Percentiles rank a stretch among this genome's conserved stretches.
Evolutionary conservation across 1,284 basidiomycete genomes (phyloP).

Genomic region (Heimioporus retisporus): DNA sequence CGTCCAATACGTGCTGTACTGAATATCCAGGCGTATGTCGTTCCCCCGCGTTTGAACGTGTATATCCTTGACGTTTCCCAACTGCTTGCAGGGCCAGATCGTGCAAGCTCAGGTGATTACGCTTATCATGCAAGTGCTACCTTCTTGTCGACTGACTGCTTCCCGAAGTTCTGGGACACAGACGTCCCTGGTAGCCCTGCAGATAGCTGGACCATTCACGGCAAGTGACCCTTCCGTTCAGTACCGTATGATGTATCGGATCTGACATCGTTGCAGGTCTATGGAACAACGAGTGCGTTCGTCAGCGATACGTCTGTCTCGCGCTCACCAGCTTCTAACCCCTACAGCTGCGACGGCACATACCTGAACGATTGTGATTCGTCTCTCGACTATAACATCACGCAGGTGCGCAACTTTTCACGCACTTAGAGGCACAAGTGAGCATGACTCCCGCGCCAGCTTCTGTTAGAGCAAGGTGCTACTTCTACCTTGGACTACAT

Average conservation of each 20-base stretch:
- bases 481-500: constrained; percentile 74
- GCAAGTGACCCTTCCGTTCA: constrained; percentile 46
- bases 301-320: constrained; percentile 4
- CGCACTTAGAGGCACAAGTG: not conserved
- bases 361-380: constrained; percentile 74
- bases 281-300: constrained; percentile 74
- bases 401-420: constrained; percentile 49
- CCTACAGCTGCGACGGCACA: constrained; percentile 72
- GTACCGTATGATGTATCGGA: constrained; percentile 6
- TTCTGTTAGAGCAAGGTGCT: constrained; percentile 69
- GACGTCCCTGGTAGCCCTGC: constrained; percentile 70
- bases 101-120: constrained; percentile 69
- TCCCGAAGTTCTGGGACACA: constrained; percentile 69
- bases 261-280: constrained; percentile 53
- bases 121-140: not conserved
- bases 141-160: constrained; percentile 8
- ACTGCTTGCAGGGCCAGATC: constrained; percentile 60
- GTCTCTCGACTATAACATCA: constrained; percentile 65
- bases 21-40: constrained; percentile 58
- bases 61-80: not conserved
- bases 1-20: constrained; percentile 60
- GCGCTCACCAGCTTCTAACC: constrained; percentile 1
- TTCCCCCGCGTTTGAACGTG: not conserved
- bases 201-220: constrained; percentile 83
- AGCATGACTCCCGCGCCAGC: constrained; percentile 46